Base-by-base conservation (phyloP, 2,329 filamentous ascomycete species). In the Botrytis sinoallii region DNA sequence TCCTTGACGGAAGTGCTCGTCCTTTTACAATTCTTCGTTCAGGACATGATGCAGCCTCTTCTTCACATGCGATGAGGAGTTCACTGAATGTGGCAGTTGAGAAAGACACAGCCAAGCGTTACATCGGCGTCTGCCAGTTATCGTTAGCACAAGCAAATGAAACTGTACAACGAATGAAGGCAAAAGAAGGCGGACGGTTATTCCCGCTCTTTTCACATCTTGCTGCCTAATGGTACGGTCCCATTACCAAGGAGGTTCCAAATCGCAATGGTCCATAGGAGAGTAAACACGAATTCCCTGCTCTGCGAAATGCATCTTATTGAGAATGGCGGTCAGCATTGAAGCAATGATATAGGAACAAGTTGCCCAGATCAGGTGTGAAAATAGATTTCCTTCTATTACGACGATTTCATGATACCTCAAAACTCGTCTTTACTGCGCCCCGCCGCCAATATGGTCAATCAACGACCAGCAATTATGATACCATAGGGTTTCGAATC, bases 321-420 rank as follows among this genome's bases (percentile, higher is more conserved):
- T 32, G 44, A 12, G 20, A 69, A 52, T 59, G 6, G 55, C 55
- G 55, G 64, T 69, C 55, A 69, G 52, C 55, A 35, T 69, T 48
- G 18, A 42, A 59, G 44, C 10, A 42, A 73, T 73, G 64, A 73
- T 73, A 69, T 73, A 73, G 64, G 55, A n/a, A 68, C 71, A 65
- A 71, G 71, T 73, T 73, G 55, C 71, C 71, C 64, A 35, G 71
- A 38, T 69, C 59, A 44, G 18, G 40, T 61, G 69, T 48, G 40
- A 35, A 55, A 69, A 69, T 52, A 69, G 29, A 69, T 48, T 61
- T 69, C n/a, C 42, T 72, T 61, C 63, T 73, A 52, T 42, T 16
- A 12, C 48, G 52, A 60, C 40, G 4, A 52, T 22, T 40, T 42
- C 25, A 25, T 18, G 12, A 57, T 25, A 32, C 29, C 29, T 20